A percentile compares a stretch with the other conserved stretches of the same genome.
These are phyloP conservation scores for Claviceps purpurea DNA, from an alignment of 2,329 filamentous ascomycete species.

Conservation along the genomic window DNA sequence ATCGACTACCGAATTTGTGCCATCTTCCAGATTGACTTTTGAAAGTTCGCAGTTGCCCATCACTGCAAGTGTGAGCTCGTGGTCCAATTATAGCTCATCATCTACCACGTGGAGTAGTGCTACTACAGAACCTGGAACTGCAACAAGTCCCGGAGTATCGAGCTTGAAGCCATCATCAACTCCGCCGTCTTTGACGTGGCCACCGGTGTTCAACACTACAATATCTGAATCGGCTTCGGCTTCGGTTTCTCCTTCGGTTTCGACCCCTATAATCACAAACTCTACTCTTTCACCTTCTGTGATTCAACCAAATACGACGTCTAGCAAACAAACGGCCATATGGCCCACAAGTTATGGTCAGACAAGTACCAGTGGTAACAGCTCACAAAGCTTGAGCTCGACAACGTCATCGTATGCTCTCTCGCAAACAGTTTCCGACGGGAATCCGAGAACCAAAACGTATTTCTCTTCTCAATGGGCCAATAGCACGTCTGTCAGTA, in stretches of 20 bases:
- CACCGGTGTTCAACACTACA: background rate
- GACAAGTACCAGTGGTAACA: background rate
- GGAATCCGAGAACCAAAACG: slow-evolving; percentile 2
- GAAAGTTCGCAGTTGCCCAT: slow-evolving; percentile 2
- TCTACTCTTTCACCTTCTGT: background rate
- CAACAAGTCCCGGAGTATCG: background rate
- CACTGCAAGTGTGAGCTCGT: background rate
- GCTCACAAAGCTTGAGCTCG: background rate
- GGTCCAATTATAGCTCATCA: background rate
- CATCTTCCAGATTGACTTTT: background rate
- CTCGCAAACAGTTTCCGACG: slow-evolving; percentile 1
- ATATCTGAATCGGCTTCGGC: background rate
- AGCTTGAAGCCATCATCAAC: background rate
- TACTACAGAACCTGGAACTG: background rate
- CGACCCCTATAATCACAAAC: background rate
- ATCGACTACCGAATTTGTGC: background rate
- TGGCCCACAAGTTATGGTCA: background rate
- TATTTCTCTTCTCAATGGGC: slow-evolving; percentile 4
- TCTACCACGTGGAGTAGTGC: background rate
- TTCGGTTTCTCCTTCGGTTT: too few species aligned
- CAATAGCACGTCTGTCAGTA: slow-evolving; percentile 1
- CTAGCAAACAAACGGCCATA: background rate
- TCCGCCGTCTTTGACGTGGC: background rate
- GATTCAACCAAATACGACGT: background rate
- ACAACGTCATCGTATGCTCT: background rate